A percentile compares a stretch with the other conserved stretches of the same genome.
Conservation (phyloP, 352 stramenopile genomes). For the Discostella stelligera region DNA sequence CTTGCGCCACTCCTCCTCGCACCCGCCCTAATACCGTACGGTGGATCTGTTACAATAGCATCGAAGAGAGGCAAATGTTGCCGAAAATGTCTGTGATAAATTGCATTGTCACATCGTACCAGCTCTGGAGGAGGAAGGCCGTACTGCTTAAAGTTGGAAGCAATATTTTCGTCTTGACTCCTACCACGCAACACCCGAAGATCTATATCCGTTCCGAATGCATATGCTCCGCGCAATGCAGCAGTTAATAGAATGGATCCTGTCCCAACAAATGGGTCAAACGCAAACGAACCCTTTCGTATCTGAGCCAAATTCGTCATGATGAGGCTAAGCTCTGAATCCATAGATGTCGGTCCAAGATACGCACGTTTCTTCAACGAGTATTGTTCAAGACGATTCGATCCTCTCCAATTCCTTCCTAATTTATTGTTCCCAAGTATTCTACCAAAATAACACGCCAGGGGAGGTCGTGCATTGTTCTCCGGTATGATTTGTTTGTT, state of each 20-base stretch:
- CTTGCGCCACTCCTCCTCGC: slow-evolving; percentile 89
- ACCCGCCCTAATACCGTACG: slow-evolving; percentile 84
- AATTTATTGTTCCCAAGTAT: slow-evolving; percentile 47
- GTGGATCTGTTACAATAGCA: slow-evolving; percentile 81
- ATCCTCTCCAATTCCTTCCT: slow-evolving; percentile 58
- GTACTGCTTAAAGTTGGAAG: slow-evolving; percentile 85
- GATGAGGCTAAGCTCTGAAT: slow-evolving; percentile 94
- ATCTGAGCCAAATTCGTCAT: slow-evolving; percentile 89
- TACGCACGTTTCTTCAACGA: slow-evolving; percentile 92
- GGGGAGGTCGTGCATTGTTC: slow-evolving; percentile 57
- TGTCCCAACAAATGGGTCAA: slow-evolving; percentile 97
- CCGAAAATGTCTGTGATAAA: slow-evolving; percentile 82
- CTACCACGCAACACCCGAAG: slow-evolving; percentile 90
- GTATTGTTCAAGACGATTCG: slow-evolving; percentile 84
- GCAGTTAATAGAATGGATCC: slow-evolving; percentile 94
- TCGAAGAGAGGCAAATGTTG: slow-evolving; percentile 91
- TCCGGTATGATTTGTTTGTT: slow-evolving; percentile 60
- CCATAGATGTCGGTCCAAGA: slow-evolving; percentile 96
- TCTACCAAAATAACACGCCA: slow-evolving; percentile 76
- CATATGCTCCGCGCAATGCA: slow-evolving; percentile 89
- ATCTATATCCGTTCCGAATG: slow-evolving; percentile 96
- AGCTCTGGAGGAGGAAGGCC: slow-evolving; percentile 91
- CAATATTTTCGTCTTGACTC: slow-evolving; percentile 77
- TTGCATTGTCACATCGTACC: slow-evolving; percentile 88
- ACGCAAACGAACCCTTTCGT: slow-evolving; percentile 82